Conservation (phyloP, 495 filamentous ascomycete genomes). For the Hyaloscypha hepaticicola region DNA sequence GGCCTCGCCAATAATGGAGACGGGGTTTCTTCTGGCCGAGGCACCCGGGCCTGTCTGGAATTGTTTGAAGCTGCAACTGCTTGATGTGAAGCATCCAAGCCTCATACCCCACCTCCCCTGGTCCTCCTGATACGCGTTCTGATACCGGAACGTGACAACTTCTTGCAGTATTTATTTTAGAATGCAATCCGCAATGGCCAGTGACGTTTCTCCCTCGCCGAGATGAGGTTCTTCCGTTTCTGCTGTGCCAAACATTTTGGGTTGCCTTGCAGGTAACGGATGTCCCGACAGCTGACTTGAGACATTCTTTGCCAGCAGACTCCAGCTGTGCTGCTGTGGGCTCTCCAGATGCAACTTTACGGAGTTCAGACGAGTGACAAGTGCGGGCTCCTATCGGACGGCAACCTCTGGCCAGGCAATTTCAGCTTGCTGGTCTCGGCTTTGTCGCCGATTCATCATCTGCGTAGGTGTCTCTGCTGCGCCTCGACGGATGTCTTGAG, state of each 20-base stretch:
- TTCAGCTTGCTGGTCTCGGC: not conserved
- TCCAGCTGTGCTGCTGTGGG: not conserved
- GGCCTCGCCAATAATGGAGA: not conserved
- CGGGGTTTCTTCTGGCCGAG: not conserved
- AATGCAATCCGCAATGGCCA: not conserved
- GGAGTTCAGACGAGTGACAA: not conserved
- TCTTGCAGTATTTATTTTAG: conserved; percentile 14
- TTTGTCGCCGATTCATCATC: not conserved
- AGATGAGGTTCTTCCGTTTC: not conserved
- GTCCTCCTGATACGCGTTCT: conserved; percentile 23
- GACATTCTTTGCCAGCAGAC: not conserved
- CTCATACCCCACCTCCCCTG: conserved; percentile 10
- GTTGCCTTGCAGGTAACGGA: not conserved
- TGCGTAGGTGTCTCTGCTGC: conserved; percentile 11
- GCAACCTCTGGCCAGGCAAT: not conserved
- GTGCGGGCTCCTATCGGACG: not conserved
- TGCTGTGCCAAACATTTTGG: not conserved
- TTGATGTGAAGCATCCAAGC: conserved; percentile 23
- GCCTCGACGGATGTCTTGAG: conserved; percentile 15
- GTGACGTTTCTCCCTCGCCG: not conserved
- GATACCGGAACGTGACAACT: conserved; percentile 17
- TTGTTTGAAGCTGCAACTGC: conserved; percentile 1
- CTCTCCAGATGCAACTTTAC: not conserved
- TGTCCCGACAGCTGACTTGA: not conserved
- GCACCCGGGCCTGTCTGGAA: conserved; percentile 1